Evolutionary conservation across 2,329 filamentous ascomycete genomes (phyloP).

Genomic region (Penicillium sp.): DNA sequence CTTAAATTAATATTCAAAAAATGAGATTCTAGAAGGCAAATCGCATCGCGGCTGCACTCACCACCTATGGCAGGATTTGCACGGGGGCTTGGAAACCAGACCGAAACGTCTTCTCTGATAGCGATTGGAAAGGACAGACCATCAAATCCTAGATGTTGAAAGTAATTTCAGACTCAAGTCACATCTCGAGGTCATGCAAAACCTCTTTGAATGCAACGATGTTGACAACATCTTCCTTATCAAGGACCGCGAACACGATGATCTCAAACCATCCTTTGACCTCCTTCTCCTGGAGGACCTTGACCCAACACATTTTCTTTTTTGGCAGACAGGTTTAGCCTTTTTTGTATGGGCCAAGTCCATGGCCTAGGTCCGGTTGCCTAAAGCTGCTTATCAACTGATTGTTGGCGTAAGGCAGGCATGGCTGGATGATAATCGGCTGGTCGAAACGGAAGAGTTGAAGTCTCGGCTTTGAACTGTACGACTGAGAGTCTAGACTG

Average conservation of each 20-base stretch:
- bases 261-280: constrained; percentile 68
- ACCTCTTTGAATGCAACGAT: background rate
- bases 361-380: background rate
- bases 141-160: background rate
- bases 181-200: constrained; percentile 6
- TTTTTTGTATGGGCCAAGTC: background rate
- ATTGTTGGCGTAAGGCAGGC: too few relatives aligned
- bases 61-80: background rate
- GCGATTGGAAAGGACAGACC: background rate
- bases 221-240: constrained; percentile 30
- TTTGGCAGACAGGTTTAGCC: background rate
- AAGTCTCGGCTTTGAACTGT: background rate
- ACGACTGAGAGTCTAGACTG: background rate
- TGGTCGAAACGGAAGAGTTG: background rate
- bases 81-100: background rate
- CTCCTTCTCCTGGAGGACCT: constrained; percentile 64
- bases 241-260: constrained; percentile 66
- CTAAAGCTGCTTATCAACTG: background rate
- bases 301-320: constrained; percentile 56
- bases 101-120: background rate
- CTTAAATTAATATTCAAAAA: background rate
- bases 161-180: background rate
- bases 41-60: background rate
- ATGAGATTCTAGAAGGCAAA: background rate
- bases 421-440: background rate